Base-by-base conservation (phyloP, 1,284 basidiomycete species). In the Schizophyllum commune region DNA sequence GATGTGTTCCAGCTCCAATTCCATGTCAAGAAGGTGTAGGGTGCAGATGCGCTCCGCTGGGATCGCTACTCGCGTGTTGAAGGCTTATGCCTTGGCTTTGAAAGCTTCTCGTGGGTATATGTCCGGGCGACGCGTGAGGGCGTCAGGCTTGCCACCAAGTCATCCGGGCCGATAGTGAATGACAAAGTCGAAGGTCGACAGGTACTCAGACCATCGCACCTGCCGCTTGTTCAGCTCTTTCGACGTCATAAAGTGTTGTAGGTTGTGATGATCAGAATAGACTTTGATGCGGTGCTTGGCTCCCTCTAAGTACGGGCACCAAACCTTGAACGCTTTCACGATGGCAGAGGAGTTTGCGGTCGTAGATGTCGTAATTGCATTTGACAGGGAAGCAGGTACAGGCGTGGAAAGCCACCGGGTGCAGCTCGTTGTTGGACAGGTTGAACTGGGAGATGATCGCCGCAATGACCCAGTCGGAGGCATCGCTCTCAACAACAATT, bases 141-240 rank as follows among this genome's bases (percentile, higher is more conserved):
- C 63, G 9, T 79, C 71, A 47, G 80, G 77, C 21, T 69, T 22
- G 3, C 55, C 32, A 15, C n/a, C n/a, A n/a, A n/a, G n/a, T n/a
- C n/a, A n/a, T n/a, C 70, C 69, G 1, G 72, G 71, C 32, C 60
- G 65, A 67, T 71, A 78, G 11, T 60, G 47, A 13, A 81, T 70
- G 6, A 60, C 52, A 62, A 78, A 79, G 58, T 77, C 63, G 66
- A 76, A 80, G 11, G 73, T 64, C 4, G 73, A 69, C 6, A 83
- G 68, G 47, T 72, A 69, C 64, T 75, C 71, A 2, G 68, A 65
- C 71, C 73, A 74, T 1, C 70, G 60, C 4, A 64, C 68, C 60
- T 72, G 71, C 0, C 67, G 62, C 3, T 56, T 21, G 21, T 52
- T 63, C 17, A 58, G 55, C 5, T 19, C n/a, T 54, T 60, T 58